Base-by-base conservation (phyloP, 2,329 filamentous ascomycete genomes). In the Grosmannia clavigera region DNA sequence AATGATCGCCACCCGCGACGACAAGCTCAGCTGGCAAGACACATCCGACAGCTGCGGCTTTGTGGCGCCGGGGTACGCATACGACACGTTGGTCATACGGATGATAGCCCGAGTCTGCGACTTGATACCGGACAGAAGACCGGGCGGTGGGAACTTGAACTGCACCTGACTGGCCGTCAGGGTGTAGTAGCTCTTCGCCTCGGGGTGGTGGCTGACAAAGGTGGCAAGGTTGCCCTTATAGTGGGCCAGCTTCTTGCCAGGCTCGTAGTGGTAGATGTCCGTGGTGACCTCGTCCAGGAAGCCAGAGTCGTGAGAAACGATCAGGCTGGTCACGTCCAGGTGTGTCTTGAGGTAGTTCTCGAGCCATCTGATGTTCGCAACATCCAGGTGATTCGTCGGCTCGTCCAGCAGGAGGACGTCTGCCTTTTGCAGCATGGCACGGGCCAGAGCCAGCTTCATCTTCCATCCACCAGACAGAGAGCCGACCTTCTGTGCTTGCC, bases 381-480 rank as follows among this genome's bases (percentile, higher is more conserved):
- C 92, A 72, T 99, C 94, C 72, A 99, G 79, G 76, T 99, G 94
- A 79, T 99, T 99, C 68, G 94, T 99, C 74, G 94, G 94, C 82
- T 99, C 94, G 81, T 99, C 94, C 61, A 99, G 84, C 58, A 99
- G 80, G 61, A 99, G 82, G 57, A 99, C 92, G 72, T 99, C 94
- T n/a, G 94, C 92, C 70, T 86, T 88, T 80, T 94, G 89, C 69
- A 99, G 81, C 92, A 99, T 97, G 65, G 94, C 94, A 68, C 94
- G 85, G 58, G 94, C 94, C 73, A 99, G 76, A 65, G 94, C 94
- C 63, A 99, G 78, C 84, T 99, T 99, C 94, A 99, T 99, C 83
- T 97, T 97, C 94, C 94, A 99, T 71, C 94, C 94, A 75, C 94
- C 94, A 52, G 94, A 97, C 43, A 99, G 77, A 25, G 92, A 96